Conservation (phyloP, 495 filamentous ascomycete genomes). For the Tetracladium setigerum region DNA sequence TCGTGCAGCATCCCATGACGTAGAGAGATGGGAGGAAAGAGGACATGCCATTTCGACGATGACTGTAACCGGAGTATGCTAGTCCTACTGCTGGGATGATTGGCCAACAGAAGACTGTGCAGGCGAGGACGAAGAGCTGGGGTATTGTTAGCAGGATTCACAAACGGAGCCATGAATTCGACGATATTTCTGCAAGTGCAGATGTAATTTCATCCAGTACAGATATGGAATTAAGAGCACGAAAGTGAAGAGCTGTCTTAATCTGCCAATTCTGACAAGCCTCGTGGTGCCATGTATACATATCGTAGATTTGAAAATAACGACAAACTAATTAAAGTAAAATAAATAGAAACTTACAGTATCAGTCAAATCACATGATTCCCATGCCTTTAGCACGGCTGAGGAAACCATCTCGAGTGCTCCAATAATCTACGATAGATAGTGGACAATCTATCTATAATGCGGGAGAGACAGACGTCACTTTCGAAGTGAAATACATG, state of each 20-base stretch:
- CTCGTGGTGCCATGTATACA: background rate
- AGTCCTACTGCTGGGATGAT: constrained; percentile 92
- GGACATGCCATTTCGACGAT: constrained; percentile 35
- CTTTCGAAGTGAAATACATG: too few species aligned
- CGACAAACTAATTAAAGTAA: background rate
- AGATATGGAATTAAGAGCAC: too few species aligned
- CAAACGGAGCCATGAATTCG: background rate
- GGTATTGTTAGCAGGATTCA: background rate
- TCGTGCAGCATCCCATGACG: constrained; percentile 44
- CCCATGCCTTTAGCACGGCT: constrained; percentile 13
- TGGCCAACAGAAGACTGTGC: constrained; percentile 81
- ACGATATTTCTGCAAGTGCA: too few species aligned
- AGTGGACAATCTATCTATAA: too few species aligned
- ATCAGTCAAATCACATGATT: constrained; percentile 17
- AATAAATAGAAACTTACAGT: constrained; percentile 4
- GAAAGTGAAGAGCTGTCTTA: too few species aligned
- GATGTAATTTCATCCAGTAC: too few species aligned
- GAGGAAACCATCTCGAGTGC: background rate
- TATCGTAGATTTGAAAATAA: too few species aligned
- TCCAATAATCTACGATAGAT: too few species aligned
- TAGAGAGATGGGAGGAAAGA: constrained; percentile 39
- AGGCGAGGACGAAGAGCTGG: constrained; percentile 38
- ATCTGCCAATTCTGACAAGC: too few species aligned
- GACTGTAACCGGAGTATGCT: constrained; percentile 40
- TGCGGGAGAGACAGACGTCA: too few species aligned